Percentiles rank a stretch among this genome's conserved stretches.
phyloP scores from a whole-genome alignment of 192 early-diverging fungal species.

The Cetraspora pellucida region DNA sequence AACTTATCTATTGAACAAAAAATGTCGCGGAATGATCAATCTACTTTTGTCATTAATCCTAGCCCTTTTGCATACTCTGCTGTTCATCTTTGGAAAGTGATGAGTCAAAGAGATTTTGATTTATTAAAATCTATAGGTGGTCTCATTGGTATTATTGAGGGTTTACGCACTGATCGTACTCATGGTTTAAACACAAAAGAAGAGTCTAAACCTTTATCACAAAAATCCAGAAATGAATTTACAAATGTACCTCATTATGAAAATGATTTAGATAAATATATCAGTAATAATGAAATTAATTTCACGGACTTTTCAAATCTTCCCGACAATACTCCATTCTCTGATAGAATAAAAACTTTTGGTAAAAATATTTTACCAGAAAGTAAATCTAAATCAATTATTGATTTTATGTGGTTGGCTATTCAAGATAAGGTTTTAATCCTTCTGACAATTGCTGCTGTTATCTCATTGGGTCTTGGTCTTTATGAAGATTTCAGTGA shows the following conservation, averaged over 20 bases:
- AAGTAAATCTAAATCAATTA: slow-evolving; percentile 67
- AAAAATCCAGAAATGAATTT: not conserved
- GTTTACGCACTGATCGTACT: slow-evolving; percentile 49
- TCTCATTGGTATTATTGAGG: slow-evolving; percentile 50
- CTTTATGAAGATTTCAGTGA: slow-evolving; percentile 77
- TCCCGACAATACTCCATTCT: slow-evolving; percentile 36
- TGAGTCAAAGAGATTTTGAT: slow-evolving; percentile 61
- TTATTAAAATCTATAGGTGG: slow-evolving; percentile 49
- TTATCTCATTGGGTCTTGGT: slow-evolving; percentile 77
- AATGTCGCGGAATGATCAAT: not conserved
- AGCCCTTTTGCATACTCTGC: slow-evolving; percentile 52
- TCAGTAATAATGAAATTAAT: not conserved
- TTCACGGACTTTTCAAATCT: not conserved
- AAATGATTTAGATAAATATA: slow-evolving; percentile 9
- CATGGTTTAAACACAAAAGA: slow-evolving; percentile 46
- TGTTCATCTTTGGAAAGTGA: slow-evolving; percentile 47
- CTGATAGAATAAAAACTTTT: slow-evolving; percentile 58
- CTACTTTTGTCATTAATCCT: not conserved
- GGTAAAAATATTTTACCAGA: slow-evolving; percentile 74
- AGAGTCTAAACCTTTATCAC: not conserved
- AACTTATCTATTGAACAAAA: not conserved
- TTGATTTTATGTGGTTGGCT: slow-evolving; percentile 78
- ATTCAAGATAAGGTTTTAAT: slow-evolving; percentile 83
- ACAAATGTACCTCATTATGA: not conserved
- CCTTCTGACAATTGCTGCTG: slow-evolving; percentile 72